Evolutionary conservation across 805 yeast genomes (phyloP).

Genomic region (Wickerhamiella australiensis): DNA sequence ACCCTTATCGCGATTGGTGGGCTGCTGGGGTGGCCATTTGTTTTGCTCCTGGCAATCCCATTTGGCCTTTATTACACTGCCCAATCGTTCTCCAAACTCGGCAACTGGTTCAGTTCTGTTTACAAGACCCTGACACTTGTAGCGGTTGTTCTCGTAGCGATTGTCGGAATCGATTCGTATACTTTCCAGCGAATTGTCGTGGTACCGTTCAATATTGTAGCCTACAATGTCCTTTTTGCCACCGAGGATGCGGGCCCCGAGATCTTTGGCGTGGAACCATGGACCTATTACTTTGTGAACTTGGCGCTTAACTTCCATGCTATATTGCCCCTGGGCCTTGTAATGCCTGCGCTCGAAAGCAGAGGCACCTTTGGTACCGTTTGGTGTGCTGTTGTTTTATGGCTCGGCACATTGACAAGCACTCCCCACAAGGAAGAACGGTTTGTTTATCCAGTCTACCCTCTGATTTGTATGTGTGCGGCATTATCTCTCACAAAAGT

Average conservation of each 20-base stretch:
- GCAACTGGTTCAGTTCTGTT: slow-evolving; percentile 12
- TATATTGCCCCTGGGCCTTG: slow-evolving; percentile 62
- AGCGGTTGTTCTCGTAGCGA: slow-evolving; percentile 19
- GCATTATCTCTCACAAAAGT: slow-evolving; percentile 35
- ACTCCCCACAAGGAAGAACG: slow-evolving; percentile 94
- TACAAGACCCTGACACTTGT: slow-evolving; percentile 16
- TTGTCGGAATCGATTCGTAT: slow-evolving; percentile 35
- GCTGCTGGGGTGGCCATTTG: slow-evolving; percentile 85
- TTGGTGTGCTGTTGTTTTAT: slow-evolving; percentile 44
- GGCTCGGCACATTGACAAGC: slow-evolving; percentile 52
- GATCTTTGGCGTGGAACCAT: slow-evolving; percentile 79
- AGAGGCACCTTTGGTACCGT: slow-evolving; percentile 12
- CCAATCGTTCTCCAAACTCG: slow-evolving; percentile 18
- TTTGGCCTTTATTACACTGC: slow-evolving; percentile 33
- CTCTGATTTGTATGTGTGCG: slow-evolving; percentile 51
- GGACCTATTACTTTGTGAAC: slow-evolving; percentile 43
- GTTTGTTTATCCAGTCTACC: slow-evolving; percentile 76
- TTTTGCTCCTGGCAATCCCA: slow-evolving; percentile 52
- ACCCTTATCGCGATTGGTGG: slow-evolving; percentile 53
- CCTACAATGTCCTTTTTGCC: slow-evolving; percentile 66
- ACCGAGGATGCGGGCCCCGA: slow-evolving; percentile 69
- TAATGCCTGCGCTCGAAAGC: slow-evolving; percentile 12
- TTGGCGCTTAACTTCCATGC: slow-evolving; percentile 23
- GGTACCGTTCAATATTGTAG: slow-evolving; percentile 71
- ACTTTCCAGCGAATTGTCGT: slow-evolving; percentile 47